phyloP scores from a whole-genome alignment of 2,329 filamentous ascomycete species.

The Phialophora verrucosa region DNA sequence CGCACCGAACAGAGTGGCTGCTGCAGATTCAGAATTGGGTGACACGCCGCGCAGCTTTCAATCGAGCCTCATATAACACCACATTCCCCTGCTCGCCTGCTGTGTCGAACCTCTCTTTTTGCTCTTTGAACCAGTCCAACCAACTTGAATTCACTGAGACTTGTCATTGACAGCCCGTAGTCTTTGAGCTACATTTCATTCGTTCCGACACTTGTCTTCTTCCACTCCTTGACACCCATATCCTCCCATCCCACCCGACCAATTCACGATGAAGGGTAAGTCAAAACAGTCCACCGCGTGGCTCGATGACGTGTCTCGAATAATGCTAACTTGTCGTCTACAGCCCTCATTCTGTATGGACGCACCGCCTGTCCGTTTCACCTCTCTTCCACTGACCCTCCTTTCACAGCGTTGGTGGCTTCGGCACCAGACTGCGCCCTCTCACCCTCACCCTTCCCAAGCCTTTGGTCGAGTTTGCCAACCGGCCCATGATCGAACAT shows the following conservation, averaged over 20 bases:
- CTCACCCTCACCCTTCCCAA: constrained; percentile 96
- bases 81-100: not conserved
- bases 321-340: constrained; percentile 18
- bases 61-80: constrained; percentile 21
- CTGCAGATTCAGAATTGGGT: constrained; percentile 7
- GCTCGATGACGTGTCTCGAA: constrained; percentile 11
- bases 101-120: constrained; percentile 9
- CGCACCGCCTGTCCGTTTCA: constrained; percentile 18
- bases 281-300: constrained; percentile 22
- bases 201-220: constrained; percentile 21
- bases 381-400: constrained; percentile 58
- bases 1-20: constrained; percentile 18
- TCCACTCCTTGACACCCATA: not conserved
- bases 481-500: constrained; percentile 99
- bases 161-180: constrained; percentile 12
- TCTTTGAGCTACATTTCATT: constrained; percentile 32
- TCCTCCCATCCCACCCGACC: not conserved
- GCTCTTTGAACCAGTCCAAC: constrained; percentile 31
- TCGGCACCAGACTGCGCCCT: constrained; percentile 95
- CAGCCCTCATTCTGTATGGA: constrained; percentile 38
- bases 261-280: constrained; percentile 53
- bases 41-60: constrained; percentile 5
- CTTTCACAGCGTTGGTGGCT: constrained; percentile 93
- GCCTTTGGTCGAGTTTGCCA: constrained; percentile 96
- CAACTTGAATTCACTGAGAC: not conserved